Evolutionary conservation across 495 filamentous ascomycete species (phyloP).

Genomic region (Daldinia caldariorum): DNA sequence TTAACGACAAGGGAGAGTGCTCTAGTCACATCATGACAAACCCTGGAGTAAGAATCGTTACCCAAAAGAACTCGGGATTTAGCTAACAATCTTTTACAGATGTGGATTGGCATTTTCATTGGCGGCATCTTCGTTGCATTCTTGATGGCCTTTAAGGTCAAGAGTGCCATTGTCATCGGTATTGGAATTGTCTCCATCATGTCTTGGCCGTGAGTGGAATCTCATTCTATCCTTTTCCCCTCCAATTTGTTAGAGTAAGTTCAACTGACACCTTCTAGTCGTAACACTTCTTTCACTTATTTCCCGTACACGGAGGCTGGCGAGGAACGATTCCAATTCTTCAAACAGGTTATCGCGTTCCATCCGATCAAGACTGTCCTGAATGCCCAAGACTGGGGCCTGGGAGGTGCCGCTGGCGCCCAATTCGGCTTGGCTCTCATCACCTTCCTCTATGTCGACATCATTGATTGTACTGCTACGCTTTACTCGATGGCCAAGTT

Average conservation of each 20-base stretch:
- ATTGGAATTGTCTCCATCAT: slow-evolving; percentile 82
- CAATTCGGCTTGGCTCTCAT: slow-evolving; percentile 78
- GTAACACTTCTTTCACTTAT: slow-evolving; percentile 77
- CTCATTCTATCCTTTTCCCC: background rate
- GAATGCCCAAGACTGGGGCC: slow-evolving; percentile 72
- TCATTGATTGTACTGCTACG: slow-evolving; percentile 71
- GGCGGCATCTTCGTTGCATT: slow-evolving; percentile 80
- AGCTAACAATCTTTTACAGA: slow-evolving; percentile 49
- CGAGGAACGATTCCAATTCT: slow-evolving; percentile 74
- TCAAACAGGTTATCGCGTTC: slow-evolving; percentile 80
- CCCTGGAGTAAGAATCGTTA: slow-evolving; percentile 60
- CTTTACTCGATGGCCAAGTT: slow-evolving; percentile 87
- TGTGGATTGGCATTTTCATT: slow-evolving; percentile 82
- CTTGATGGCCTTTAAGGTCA: slow-evolving; percentile 83
- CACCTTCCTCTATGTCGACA: slow-evolving; percentile 89
- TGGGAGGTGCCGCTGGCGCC: slow-evolving; percentile 61
- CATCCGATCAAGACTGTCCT: slow-evolving; percentile 77
- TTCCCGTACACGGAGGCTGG: slow-evolving; percentile 77
- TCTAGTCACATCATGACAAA: slow-evolving; percentile 68
- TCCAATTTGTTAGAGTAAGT: slow-evolving; percentile 1
- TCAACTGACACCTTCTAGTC: slow-evolving; percentile 49
- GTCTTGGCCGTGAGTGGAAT: slow-evolving; percentile 71
- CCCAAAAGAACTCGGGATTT: background rate
- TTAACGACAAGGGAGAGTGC: slow-evolving; percentile 53
- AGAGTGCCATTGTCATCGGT: slow-evolving; percentile 83